Conservation (phyloP, 768 basidiomycete species). For the Podaxis pistillaris region DNA sequence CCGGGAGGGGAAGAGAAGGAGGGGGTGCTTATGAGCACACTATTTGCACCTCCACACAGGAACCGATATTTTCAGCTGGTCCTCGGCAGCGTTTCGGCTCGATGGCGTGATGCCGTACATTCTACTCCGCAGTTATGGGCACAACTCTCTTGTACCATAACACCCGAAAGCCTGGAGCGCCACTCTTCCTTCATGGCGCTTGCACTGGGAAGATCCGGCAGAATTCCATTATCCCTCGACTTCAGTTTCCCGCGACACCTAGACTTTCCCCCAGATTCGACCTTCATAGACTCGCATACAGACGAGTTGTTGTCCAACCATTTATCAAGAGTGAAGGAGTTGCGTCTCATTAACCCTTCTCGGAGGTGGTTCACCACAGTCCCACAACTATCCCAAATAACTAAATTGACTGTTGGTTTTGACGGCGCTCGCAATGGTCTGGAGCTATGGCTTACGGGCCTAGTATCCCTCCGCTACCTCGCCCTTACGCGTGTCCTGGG, state of each 20-base stretch:
- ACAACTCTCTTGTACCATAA: not conserved
- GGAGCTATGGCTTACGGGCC: too few species aligned
- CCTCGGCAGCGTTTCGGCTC: not conserved
- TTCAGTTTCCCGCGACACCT: not conserved
- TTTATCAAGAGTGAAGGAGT: not conserved
- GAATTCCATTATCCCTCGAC: not conserved
- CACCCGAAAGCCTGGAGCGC: not conserved
- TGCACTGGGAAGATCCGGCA: not conserved
- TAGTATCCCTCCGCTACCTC: too few species aligned
- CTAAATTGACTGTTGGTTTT: not conserved
- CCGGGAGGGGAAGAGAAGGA: not conserved
- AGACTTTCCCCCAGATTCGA: not conserved
- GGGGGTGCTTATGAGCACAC: not conserved
- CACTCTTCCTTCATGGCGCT: not conserved
- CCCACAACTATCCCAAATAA: not conserved
- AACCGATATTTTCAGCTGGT: not conserved
- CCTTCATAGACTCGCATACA: not conserved
- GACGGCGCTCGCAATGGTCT: not conserved
- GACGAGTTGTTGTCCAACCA: not conserved
- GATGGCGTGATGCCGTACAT: not conserved
- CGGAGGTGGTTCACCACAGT: not conserved
- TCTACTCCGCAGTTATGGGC: constrained; percentile 3
- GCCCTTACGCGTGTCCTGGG: too few species aligned
- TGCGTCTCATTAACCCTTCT: not conserved
- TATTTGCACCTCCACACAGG: not conserved